Base-by-base conservation (phyloP, 768 basidiomycete genomes). In the Calocera cornea region DNA sequence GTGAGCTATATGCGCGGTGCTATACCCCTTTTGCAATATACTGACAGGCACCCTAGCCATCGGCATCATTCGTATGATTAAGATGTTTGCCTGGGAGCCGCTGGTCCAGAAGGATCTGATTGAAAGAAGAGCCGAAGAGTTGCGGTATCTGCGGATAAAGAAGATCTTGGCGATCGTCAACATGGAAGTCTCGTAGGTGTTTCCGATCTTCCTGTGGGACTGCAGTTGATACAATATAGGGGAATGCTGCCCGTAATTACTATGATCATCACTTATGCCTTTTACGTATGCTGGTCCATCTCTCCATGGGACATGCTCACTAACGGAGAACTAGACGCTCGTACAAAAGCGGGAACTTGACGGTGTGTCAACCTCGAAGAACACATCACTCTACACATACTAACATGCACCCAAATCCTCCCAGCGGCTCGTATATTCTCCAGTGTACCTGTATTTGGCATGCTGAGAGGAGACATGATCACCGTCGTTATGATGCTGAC, bases 11-110 rank as follows among this genome's bases (percentile, higher is more conserved):
- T 34, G 49, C 17, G 19, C 2, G 7, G 16, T 36, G 27, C 1
- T 10, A 40, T 27, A 67, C 19, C 22, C 27, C 11, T 11, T 8
- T 17, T 34, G 17, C 34, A 44, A 27, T 38, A 40, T 36, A 14
- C 24, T 65, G 10, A 11, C 17, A 24, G 22, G 33, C 27, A 7
- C 10, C 38, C 2, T 65, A 85, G 85, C 79, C 2, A 78, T 86
- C 72, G 82, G 81, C 66, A 82, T 84, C 24, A 74, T 87, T 17
- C 81, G 86, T 19, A 87, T 88, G 83, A 78, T 88, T 72, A 89
- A 89, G 75, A 76, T 89, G 44, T 88, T 90, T 71, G 88, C 76
- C 27, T 77, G 75, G 79, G 80, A 81, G 67, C 80, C 69, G 12
- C 70, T 83, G 60, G 81, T 87, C 72, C 77, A 81, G 27, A 73